phyloP scores from a whole-genome alignment of 2,329 filamentous ascomycete species.

The Aspergillus neoniger region DNA sequence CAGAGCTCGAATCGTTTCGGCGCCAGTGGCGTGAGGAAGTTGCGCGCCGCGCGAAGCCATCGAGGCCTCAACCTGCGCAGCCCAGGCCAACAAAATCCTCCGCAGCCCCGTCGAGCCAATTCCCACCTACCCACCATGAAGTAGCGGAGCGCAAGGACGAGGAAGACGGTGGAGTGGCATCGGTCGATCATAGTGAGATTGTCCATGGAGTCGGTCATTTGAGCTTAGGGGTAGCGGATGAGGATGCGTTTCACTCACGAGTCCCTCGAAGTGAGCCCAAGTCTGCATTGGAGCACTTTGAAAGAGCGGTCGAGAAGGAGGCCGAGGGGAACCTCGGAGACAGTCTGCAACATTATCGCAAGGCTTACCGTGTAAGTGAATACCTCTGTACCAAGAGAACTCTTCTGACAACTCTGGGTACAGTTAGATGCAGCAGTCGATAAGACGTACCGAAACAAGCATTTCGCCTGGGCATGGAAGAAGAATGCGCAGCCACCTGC shows the following conservation, averaged over 20 bases:
- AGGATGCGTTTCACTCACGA: slow-evolving; percentile 41
- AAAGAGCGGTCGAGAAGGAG: slow-evolving; percentile 87
- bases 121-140: slow-evolving; percentile 44
- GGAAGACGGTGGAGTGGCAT: slow-evolving; percentile 30
- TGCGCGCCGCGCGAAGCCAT: slow-evolving; percentile 47
- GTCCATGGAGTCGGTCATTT: slow-evolving; percentile 39
- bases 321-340: slow-evolving; percentile 82
- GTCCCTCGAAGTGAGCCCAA: slow-evolving; percentile 54
- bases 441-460: slow-evolving; percentile 83
- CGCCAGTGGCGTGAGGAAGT: slow-evolving; percentile 85
- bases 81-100: slow-evolving; percentile 19
- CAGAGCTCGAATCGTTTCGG: slow-evolving; percentile 84
- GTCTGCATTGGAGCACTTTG: slow-evolving; percentile 89
- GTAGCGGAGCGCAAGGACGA: slow-evolving; percentile 42
- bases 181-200: slow-evolving; percentile 34
- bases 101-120: slow-evolving; percentile 28
- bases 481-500: slow-evolving; percentile 45
- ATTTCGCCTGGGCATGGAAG: slow-evolving; percentile 72
- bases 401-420: slow-evolving; percentile 13
- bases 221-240: slow-evolving; percentile 36
- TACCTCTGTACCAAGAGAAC: slow-evolving; percentile 15
- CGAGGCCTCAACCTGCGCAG: slow-evolving; percentile 17
- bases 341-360: slow-evolving; percentile 83
- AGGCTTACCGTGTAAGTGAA: slow-evolving; percentile 75
- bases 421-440: slow-evolving; percentile 85